These are phyloP conservation scores for Geoglossum glabrum DNA, from an alignment of 495 filamentous ascomycete species.

Conservation along the genomic window DNA sequence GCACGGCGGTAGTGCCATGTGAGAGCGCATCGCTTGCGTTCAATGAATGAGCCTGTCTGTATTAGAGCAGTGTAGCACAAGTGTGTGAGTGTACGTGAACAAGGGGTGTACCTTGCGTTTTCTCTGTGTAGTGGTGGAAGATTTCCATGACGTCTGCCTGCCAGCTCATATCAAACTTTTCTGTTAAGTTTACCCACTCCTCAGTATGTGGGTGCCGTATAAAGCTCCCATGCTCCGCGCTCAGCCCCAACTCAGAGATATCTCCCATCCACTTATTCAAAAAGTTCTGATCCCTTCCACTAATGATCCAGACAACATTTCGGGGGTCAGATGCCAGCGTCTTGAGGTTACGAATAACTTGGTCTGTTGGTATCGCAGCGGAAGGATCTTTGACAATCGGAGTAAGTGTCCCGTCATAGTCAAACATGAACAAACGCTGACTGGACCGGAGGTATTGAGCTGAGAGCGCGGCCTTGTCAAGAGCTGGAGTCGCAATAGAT, in stretches of 20 bases:
- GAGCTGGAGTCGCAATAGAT: constrained; percentile 42
- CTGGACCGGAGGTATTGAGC: constrained; percentile 47
- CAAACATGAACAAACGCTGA: constrained; percentile 84
- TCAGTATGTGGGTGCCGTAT: constrained; percentile 52
- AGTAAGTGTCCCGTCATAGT: constrained; percentile 96
- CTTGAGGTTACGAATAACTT: constrained; percentile 58
- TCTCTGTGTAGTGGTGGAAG: constrained; percentile 70
- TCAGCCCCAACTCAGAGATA: constrained; percentile 66
- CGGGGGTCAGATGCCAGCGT: constrained; percentile 53
- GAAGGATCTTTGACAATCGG: constrained; percentile 81
- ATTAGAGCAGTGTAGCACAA: constrained; percentile 9
- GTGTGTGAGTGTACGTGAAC: background rate
- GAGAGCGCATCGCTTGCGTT: constrained; percentile 74
- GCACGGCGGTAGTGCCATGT: constrained; percentile 95
- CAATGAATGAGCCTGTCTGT: constrained; percentile 55
- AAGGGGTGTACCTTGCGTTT: constrained; percentile 41
- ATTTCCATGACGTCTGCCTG: constrained; percentile 57
- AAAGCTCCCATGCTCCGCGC: constrained; percentile 91
- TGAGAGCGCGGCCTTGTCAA: constrained; percentile 51
- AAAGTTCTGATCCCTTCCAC: constrained; percentile 77
- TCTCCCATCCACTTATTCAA: constrained; percentile 71
- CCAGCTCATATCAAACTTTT: constrained; percentile 73
- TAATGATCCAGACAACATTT: constrained; percentile 96
- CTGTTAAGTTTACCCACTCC: constrained; percentile 72
- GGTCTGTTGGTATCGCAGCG: constrained; percentile 68